Evolutionary conservation across 352 stramenopile genomes (phyloP).

Genomic region (Phytophthora cactorum): DNA sequence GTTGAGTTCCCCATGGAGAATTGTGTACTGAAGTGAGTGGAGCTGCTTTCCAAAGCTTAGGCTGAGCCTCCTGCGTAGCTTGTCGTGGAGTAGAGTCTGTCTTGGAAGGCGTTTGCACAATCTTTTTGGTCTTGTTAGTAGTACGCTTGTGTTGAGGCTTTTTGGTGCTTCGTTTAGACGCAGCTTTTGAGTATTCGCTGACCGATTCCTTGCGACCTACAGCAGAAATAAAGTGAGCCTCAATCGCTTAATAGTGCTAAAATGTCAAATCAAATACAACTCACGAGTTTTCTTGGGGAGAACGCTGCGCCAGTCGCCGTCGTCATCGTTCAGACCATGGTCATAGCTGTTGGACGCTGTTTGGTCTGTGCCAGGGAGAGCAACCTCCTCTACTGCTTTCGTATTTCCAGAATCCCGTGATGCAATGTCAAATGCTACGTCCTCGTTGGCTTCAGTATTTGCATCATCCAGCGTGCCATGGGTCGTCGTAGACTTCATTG

Average conservation of each 20-base stretch:
- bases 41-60: slow-evolving; percentile 1
- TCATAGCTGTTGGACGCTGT: not conserved
- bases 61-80: slow-evolving; percentile 3
- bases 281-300: slow-evolving; percentile 40
- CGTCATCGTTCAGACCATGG: slow-evolving; percentile 9
- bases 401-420: not conserved
- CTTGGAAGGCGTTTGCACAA: slow-evolving; percentile 3
- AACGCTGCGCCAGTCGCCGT: slow-evolving; percentile 31
- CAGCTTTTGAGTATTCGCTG: slow-evolving; percentile 11
- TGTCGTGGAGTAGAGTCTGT: not conserved
- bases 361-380: not conserved
- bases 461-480: not conserved
- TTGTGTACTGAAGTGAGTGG: not conserved
- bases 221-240: slow-evolving; percentile 8
- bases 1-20: slow-evolving; percentile 15
- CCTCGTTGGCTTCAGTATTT: not conserved
- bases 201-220: slow-evolving; percentile 34
- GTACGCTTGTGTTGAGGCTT: slow-evolving; percentile 3
- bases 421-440: not conserved
- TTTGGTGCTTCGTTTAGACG: slow-evolving; percentile 1
- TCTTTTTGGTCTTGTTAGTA: slow-evolving; percentile 15
- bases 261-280: slow-evolving; percentile 11
- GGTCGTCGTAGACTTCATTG: not conserved
- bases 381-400: not conserved
- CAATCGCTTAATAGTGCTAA: not conserved